These are phyloP conservation scores for Boletus rubroflammeus DNA, from an alignment of 768 basidiomycete genomes.

Conservation along the genomic window DNA sequence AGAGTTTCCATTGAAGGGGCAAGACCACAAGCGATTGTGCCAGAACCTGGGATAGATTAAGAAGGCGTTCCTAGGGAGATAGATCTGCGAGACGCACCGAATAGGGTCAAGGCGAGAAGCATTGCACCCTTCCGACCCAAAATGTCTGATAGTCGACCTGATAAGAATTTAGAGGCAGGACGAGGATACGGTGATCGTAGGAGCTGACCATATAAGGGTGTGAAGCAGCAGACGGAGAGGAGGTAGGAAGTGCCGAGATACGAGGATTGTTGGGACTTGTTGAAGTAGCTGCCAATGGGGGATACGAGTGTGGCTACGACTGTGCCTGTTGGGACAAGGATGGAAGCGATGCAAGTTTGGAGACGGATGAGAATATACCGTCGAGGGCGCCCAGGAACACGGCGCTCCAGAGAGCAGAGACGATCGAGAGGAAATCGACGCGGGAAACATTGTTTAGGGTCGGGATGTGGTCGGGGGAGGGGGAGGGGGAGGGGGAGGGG, in stretches of 20 bases:
- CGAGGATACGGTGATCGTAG: constrained; percentile 3
- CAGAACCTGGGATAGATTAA: constrained; percentile 50
- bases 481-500: no score
- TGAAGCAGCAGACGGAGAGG: constrained; percentile 86
- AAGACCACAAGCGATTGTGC: constrained; percentile 82
- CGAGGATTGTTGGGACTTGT: constrained; percentile 73
- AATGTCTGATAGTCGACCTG: constrained; percentile 82
- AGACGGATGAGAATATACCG: constrained; percentile 43
- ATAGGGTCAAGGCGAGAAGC: constrained; percentile 77
- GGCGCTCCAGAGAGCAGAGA: constrained; percentile 76
- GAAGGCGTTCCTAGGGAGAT: constrained; percentile 12
- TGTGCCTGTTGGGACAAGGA: constrained; percentile 45
- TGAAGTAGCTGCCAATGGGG: constrained; percentile 83
- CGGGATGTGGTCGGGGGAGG: constrained; percentile 25
- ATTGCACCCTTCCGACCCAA: constrained; percentile 84
- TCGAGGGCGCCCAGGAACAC: constrained; percentile 84
- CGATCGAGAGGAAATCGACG: constrained; percentile 63
- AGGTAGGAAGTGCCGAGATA: constrained; percentile 90
- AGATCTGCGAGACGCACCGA: constrained; percentile 50
- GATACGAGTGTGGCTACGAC: constrained; percentile 83
- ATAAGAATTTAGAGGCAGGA: constrained; percentile 22
- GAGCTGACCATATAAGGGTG: constrained; percentile 74
- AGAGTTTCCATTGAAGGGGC: constrained; percentile 83
- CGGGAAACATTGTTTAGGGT: constrained; percentile 47
- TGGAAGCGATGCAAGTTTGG: not conserved